phyloP scores from a whole-genome alignment of 257 asterid genomes.

The Nicotiana attenuata region DNA sequence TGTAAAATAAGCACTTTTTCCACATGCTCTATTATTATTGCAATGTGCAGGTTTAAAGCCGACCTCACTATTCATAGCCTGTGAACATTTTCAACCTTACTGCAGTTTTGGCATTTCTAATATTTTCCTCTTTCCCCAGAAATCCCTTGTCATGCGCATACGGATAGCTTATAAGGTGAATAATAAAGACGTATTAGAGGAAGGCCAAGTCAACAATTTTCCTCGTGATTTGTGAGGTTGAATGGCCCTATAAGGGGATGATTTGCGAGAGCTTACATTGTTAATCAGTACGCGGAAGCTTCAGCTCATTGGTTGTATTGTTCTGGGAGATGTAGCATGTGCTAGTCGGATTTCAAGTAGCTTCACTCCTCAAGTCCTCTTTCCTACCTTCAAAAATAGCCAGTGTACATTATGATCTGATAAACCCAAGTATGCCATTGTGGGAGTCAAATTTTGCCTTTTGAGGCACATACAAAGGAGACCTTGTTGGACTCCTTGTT shows the following conservation, averaged over 20 bases:
- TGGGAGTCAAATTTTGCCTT: slow-evolving; percentile 30
- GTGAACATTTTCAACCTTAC: not conserved
- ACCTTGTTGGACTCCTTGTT: not conserved
- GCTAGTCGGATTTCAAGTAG: slow-evolving; percentile 14
- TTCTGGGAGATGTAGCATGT: slow-evolving; percentile 18
- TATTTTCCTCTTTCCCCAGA: slow-evolving; percentile 40
- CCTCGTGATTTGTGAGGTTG: slow-evolving; percentile 58
- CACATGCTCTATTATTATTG: not conserved
- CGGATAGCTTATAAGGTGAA: slow-evolving; percentile 72
- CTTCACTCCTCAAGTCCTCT: slow-evolving; percentile 12
- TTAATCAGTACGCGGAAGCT: slow-evolving; percentile 18
- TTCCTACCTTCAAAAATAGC: slow-evolving; percentile 24
- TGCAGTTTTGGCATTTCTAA: slow-evolving; percentile 1
- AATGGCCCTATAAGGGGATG: not conserved
- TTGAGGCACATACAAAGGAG: slow-evolving; percentile 29
- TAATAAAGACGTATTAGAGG: slow-evolving; percentile 74
- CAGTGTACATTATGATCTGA: slow-evolving; percentile 47
- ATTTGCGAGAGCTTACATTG: slow-evolving; percentile 7
- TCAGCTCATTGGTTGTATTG: slow-evolving; percentile 22
- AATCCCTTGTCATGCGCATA: slow-evolving; percentile 84
- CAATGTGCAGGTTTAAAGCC: not conserved
- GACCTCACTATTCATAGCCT: not conserved
- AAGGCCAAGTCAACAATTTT: slow-evolving; percentile 86
- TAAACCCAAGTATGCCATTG: slow-evolving; percentile 18
- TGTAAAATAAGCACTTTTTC: not conserved